A percentile compares a stretch with the other conserved stretches of the same genome.
Evolutionary conservation across 257 asterid genomes (phyloP).

Genomic region (Vinca minor): DNA sequence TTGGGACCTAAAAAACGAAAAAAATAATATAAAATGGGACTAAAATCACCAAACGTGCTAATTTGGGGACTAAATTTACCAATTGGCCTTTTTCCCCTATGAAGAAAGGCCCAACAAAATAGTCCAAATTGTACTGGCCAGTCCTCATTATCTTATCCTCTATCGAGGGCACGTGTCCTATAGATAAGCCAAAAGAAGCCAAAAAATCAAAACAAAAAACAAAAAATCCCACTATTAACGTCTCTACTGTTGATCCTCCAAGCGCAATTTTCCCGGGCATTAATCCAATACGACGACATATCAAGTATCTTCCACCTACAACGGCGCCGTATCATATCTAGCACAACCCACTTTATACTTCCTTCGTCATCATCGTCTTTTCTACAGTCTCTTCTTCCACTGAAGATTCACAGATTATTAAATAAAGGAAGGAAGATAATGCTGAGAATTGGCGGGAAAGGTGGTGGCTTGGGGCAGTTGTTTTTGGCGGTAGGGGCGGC

Average conservation of each 20-base stretch:
- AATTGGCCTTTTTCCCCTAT: too few relatives aligned
- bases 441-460: conserved; percentile 63
- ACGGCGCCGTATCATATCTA: conserved; percentile 10
- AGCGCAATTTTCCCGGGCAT: conserved; percentile 8
- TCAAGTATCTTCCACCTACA: not conserved
- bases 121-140: not conserved
- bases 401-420: too few relatives aligned
- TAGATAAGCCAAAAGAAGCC: not conserved
- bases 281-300: not conserved
- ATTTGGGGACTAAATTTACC: too few relatives aligned
- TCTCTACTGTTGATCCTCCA: conserved; percentile 2
- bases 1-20: too few relatives aligned
- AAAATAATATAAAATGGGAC: too few relatives aligned
- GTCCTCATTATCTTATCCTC: conserved; percentile 19
- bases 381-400: not conserved
- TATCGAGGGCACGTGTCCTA: conserved; percentile 17
- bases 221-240: not conserved
- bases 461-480: conserved; percentile 71
- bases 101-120: conserved; percentile 2
- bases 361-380: not conserved
- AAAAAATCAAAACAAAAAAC: too few relatives aligned
- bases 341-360: not conserved
- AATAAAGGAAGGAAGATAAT: conserved; percentile 11
- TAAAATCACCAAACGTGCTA: too few relatives aligned
- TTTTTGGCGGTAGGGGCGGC: conserved; percentile 84